Base-by-base conservation (phyloP, 352 stramenopile genomes). In the Phytophthora capsici region DNA sequence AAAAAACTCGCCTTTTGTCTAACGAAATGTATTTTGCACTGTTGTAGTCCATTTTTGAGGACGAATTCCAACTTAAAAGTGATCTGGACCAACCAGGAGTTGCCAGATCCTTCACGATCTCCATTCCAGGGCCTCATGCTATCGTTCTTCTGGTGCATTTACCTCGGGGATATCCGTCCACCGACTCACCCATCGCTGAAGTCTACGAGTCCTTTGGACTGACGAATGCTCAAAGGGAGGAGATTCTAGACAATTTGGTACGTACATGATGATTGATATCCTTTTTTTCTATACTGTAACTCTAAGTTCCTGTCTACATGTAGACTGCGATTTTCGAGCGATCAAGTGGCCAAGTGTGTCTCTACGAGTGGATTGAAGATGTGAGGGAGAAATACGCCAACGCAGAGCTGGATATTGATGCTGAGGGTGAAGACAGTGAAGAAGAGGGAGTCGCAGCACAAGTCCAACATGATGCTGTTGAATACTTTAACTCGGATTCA, bases 281-380 rank as follows among this genome's bases (percentile, higher is more conserved):
- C 6, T 1, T 30, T 1, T 41, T 14, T 28, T 43, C 1, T 34
- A 9, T 23, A 7, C 2, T 47, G 22, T 14, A 38, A 8, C 16
- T 49, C 16, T 48, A 49, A 49, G 8, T 9, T 34, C 28, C 28
- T 8, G 13, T 34, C 28, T 34, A n/a, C n/a, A n/a, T n/a, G n/a
- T n/a, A 86, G 86, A 38, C 74, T n/a, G 56, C 58, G 25, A 89
- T 93, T 22, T 93, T 88, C 52, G 65, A 89, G 51, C 80, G 84
- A 14, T 88, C 84, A 19, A 84, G 68, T n/a, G 82, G 84, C 9
- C 85, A 94, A 62, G 85, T 91, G 36, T 95, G 88, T 71, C 74
- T 95, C 1, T 95, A 95, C 57, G 85, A 95, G 63, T 95, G 88
- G 88, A 88, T 94, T 37, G 88, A 93, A 64, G 78, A 82, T 63